Percentiles rank a stretch among this genome's conserved stretches.
These are phyloP conservation scores for Corymbia citriodora DNA, from an alignment of 441 rosid species.

Conservation along the genomic window DNA sequence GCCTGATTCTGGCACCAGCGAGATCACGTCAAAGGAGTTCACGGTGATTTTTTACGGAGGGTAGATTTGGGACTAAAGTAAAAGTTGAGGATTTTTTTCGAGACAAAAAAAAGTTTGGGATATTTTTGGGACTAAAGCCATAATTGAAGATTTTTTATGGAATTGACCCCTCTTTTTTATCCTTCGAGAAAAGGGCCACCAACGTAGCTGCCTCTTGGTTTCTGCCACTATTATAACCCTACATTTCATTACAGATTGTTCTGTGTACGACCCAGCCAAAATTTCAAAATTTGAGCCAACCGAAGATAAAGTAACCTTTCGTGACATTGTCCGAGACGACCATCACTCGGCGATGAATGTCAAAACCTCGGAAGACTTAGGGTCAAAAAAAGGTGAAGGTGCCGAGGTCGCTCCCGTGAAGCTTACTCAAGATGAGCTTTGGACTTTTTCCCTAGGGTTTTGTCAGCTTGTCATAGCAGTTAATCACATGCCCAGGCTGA, in stretches of 20 bases:
- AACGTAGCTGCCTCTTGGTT: neutral
- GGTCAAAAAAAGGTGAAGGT: neutral
- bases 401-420: neutral
- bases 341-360: neutral
- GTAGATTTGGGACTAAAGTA: too few species aligned
- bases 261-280: neutral
- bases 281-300: neutral
- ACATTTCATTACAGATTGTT: fast-evolving
- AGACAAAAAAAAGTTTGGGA: too few species aligned
- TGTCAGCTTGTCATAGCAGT: neutral
- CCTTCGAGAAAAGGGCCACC: neutral
- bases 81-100: too few species aligned
- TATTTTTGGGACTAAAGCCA: too few species aligned
- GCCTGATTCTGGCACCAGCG: too few species aligned
- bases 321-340: neutral
- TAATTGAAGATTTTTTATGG: too few species aligned
- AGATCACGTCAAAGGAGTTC: too few species aligned
- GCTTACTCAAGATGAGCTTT: neutral
- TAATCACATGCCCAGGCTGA: neutral
- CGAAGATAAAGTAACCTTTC: neutral
- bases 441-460: neutral
- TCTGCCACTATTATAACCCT: neutral
- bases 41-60: too few species aligned
- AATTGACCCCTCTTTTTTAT: neutral
- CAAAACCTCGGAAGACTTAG: neutral